These are phyloP conservation scores for Acanthochlamys bracteata DNA, from an alignment of 106 monocot species.

Conservation along the genomic window DNA sequence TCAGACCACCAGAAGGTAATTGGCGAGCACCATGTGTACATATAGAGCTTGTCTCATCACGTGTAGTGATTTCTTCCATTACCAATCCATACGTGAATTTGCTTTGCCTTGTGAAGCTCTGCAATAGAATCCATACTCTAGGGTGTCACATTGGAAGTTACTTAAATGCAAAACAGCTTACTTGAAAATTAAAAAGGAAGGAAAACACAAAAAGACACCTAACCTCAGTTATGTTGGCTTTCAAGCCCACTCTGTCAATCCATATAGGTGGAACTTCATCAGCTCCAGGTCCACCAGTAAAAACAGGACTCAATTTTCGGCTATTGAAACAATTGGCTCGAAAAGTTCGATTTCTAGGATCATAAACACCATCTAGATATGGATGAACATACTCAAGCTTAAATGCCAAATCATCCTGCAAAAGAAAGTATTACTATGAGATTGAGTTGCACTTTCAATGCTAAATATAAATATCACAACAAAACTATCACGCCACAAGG, in stretches of 20 bases:
- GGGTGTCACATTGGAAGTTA: neutral
- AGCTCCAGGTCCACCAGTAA: slow-evolving; percentile 78
- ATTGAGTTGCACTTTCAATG: too few relatives aligned
- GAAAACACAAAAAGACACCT: neutral
- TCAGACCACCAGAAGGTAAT: slow-evolving; percentile 75
- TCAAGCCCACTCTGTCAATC: slow-evolving; percentile 85
- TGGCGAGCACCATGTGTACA: slow-evolving; percentile 83
- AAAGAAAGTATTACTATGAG: neutral
- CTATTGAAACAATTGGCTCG: slow-evolving; percentile 83
- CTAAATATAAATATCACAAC: neutral
- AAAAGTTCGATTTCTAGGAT: slow-evolving; percentile 82
- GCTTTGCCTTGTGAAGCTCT: slow-evolving; percentile 86
- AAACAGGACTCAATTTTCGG: slow-evolving; percentile 86
- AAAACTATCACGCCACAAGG: too few relatives aligned
- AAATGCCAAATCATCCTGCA: slow-evolving; percentile 91
- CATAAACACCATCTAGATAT: slow-evolving; percentile 74
- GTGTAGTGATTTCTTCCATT: slow-evolving; percentile 87
- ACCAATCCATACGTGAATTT: slow-evolving; percentile 96
- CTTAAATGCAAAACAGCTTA: neutral
- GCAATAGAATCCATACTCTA: slow-evolving; percentile 4
- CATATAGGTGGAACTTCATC: slow-evolving; percentile 90
- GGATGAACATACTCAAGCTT: slow-evolving; percentile 98
- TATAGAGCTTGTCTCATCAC: slow-evolving; percentile 82
- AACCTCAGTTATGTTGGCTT: slow-evolving; percentile 98
- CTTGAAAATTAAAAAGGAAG: neutral